phyloP scores from a whole-genome alignment of 768 basidiomycete genomes.

The Saitozyma sp. region DNA sequence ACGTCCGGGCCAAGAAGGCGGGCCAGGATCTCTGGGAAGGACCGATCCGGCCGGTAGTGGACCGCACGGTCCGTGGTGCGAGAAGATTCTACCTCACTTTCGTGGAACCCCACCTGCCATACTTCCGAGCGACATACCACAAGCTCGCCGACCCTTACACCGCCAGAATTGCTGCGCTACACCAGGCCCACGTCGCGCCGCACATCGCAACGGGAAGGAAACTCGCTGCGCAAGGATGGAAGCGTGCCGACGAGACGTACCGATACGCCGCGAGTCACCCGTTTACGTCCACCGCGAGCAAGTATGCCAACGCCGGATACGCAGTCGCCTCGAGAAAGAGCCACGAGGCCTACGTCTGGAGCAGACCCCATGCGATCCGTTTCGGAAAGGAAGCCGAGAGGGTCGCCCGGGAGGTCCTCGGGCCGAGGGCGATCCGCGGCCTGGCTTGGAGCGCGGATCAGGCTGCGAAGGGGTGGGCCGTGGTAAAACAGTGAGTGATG shows the following conservation, averaged over 20 bases:
- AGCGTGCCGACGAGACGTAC: slow-evolving; percentile 19
- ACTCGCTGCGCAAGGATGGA: slow-evolving; percentile 14
- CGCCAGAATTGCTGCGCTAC: slow-evolving; percentile 15
- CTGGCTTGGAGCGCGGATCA: slow-evolving; percentile 17
- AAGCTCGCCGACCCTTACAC: slow-evolving; percentile 36
- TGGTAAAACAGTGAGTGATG: slow-evolving; percentile 25
- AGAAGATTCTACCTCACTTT: slow-evolving; percentile 39
- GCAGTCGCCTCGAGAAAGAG: slow-evolving; percentile 16
- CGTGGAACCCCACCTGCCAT: slow-evolving; percentile 40
- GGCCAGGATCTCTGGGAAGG: slow-evolving; percentile 17
- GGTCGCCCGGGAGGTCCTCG: slow-evolving; percentile 29
- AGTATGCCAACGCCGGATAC: slow-evolving; percentile 24
- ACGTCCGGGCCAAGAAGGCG: slow-evolving; percentile 2
- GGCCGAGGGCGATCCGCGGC: slow-evolving; percentile 25
- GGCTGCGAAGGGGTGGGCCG: slow-evolving; percentile 15
- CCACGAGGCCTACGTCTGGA: slow-evolving; percentile 27
- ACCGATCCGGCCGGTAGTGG: slow-evolving; percentile 27
- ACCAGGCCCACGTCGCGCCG: slow-evolving; percentile 29
- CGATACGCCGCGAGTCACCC: slow-evolving; percentile 31
- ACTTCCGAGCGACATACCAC: slow-evolving; percentile 16
- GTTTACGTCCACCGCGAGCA: slow-evolving; percentile 23
- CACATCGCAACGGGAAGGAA: slow-evolving; percentile 24
- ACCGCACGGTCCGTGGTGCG: slow-evolving; percentile 16
- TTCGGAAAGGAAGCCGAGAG: slow-evolving; percentile 19
- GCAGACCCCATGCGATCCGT: slow-evolving; percentile 29